Evolutionary conservation across 2,329 filamentous ascomycete genomes (phyloP).

Genomic region (Phyllosticta citrichinensis): DNA sequence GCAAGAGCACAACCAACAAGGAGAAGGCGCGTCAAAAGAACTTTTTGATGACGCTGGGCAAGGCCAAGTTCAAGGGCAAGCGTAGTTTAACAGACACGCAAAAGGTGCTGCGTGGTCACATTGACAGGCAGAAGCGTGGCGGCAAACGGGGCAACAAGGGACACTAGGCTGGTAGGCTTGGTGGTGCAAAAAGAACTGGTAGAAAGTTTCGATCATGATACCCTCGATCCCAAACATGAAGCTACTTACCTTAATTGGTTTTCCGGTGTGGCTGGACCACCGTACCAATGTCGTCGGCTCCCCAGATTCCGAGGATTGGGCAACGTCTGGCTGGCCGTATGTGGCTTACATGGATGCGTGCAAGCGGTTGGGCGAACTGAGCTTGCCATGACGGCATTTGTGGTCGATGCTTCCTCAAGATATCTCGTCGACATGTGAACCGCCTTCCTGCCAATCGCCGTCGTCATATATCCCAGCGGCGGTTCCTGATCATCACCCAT

Average conservation of each 20-base stretch:
- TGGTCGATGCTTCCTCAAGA: neutral
- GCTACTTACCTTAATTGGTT: neutral
- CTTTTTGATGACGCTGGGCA: constrained; percentile 94
- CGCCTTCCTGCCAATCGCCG: neutral
- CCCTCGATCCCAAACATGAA: neutral
- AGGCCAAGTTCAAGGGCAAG: constrained; percentile 94
- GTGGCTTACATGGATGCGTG: no score
- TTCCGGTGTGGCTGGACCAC: neutral
- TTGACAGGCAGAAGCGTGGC: constrained; percentile 73
- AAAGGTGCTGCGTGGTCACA: constrained; percentile 70
- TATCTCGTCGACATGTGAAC: neutral
- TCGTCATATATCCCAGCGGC: neutral
- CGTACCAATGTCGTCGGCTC: neutral
- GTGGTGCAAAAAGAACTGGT: neutral
- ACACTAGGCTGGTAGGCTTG: neutral
- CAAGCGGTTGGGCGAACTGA: neutral
- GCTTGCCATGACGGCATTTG: neutral
- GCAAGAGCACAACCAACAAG: constrained; percentile 94
- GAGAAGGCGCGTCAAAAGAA: constrained; percentile 98
- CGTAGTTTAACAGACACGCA: constrained; percentile 78
- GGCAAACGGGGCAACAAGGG: constrained; percentile 63
- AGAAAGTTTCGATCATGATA: neutral
- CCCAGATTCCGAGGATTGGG: neutral
- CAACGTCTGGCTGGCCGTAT: neutral
- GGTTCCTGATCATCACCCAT: neutral